Conservation (phyloP, 768 basidiomycete genomes). For the Cystofilobasidium capitatum region DNA sequence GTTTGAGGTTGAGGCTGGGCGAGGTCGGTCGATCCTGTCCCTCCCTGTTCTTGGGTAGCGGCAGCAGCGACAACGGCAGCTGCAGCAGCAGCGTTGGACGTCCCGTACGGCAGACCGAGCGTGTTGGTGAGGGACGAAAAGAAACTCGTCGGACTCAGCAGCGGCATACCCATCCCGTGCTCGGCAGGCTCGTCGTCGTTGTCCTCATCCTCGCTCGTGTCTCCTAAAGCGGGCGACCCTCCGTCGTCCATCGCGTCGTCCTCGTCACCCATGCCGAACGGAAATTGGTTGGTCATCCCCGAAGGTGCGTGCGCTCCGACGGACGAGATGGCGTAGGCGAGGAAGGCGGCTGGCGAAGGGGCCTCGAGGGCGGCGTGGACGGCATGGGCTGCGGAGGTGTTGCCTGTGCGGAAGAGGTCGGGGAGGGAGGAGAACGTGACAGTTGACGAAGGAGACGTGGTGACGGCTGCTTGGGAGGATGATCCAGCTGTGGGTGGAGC, state of each 20-base stretch:
- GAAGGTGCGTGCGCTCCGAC: conserved; percentile 3
- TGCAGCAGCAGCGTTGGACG: not conserved
- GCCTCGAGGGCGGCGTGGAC: not conserved
- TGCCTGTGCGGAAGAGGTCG: not conserved
- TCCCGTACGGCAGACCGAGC: conserved; percentile 2
- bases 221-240: not conserved
- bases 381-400: not conserved
- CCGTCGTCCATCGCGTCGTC: conserved; percentile 6
- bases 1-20: too few species aligned
- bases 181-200: conserved; percentile 7
- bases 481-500: not conserved
- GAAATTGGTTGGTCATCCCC: conserved; percentile 3
- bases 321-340: conserved; percentile 1
- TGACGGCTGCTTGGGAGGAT: not conserved
- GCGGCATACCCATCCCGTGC: not conserved
- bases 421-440: not conserved
- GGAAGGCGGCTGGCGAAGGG: conserved; percentile 8
- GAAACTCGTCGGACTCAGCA: not conserved
- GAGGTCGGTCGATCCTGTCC: not conserved
- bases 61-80: not conserved
- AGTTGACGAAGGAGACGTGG: not conserved
- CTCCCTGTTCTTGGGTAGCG: not conserved
- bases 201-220: not conserved
- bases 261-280: not conserved
- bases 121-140: conserved; percentile 1